A percentile compares a stretch with the other conserved stretches of the same genome.
These are phyloP conservation scores for Alternaria solani DNA, from an alignment of 2,329 filamentous ascomycete species.

Conservation along the genomic window DNA sequence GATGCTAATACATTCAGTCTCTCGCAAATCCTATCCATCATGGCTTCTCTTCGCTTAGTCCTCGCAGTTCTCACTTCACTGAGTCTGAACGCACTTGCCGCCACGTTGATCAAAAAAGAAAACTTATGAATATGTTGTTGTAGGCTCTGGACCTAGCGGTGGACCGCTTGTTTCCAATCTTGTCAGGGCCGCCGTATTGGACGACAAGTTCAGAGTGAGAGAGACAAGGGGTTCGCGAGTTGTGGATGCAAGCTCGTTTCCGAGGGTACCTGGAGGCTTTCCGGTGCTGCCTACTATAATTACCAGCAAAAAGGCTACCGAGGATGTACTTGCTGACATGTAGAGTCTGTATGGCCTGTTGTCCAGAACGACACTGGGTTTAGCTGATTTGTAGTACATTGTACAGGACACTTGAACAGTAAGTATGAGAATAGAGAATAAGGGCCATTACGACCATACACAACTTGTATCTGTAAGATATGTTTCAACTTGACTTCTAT, in stretches of 20 bases:
- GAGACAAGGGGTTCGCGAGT: slow-evolving; percentile 48
- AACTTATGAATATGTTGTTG: slow-evolving; percentile 63
- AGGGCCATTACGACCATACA: neutral
- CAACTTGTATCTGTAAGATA: neutral
- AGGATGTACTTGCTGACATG: neutral
- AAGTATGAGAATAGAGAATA: neutral
- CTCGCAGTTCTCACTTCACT: neutral
- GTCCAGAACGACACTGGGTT: neutral
- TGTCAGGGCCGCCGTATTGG: slow-evolving; percentile 41
- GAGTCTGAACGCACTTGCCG: neutral
- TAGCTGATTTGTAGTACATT: neutral
- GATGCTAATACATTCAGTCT: too few relatives aligned
- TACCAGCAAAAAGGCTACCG: neutral
- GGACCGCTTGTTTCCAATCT: slow-evolving; percentile 28
- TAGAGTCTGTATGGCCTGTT: too few relatives aligned
- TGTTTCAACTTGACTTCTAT: neutral
- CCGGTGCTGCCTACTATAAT: slow-evolving; percentile 5
- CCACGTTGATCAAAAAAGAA: neutral
- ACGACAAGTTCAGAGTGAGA: neutral
- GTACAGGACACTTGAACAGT: neutral
- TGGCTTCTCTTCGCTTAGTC: neutral
- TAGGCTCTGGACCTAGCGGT: slow-evolving; percentile 50
- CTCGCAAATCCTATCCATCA: neutral
- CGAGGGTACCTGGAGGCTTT: neutral
- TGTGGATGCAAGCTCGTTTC: neutral